Evolutionary conservation across 345 rosid genomes (phyloP), one percentile per base, ranked within the genome.

Genomic region (Hypericum androsaemum): DNA sequence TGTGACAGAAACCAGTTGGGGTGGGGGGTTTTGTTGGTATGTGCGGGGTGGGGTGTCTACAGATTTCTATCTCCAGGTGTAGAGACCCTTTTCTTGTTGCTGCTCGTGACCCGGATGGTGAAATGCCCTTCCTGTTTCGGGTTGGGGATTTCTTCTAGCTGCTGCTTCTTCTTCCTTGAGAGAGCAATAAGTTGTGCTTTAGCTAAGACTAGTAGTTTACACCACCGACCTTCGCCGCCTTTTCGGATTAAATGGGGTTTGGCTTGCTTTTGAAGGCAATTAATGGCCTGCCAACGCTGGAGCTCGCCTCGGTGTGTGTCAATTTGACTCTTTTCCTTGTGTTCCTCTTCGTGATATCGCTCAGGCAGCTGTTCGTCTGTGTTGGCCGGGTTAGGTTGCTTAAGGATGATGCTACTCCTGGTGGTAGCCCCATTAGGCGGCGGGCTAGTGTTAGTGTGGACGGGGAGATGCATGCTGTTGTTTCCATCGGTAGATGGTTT

Each of bases 251-350:
- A 44, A 44, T 44, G 48, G 48, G 48, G 10, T 44, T 17, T 12
- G 7, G 16, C 5, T 44, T n/a, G 12, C 47, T 71, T 64, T 50
- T 56, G 49, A 53, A 68, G 56, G 68, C 65, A 45, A 65, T 76
- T 70, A 75, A 57, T 8, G 73, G 75, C 50, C 53, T 85, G 38
- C 85, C 87, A 16, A 1, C 72, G 0, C 58, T 82, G 71, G 95
- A 94, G 59, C 75, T 88, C n/a, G 77, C 76, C 43, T 83, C 95
- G 8, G 60, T 88, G 53, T 77, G 81, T 71, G 57, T 81, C 66
- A 83, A 88, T 73, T 74, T 82, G 65, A 59, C 81, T 28, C 88
- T 88, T 50, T 67, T 77, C 39, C 65, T 86, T 6, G 77, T 76
- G 7, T 83, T 71, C 67, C 83, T 94, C 59, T 70, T 83, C 56